Base-by-base conservation (phyloP, 2,329 filamentous ascomycete species). In the Zasmidium angulare region DNA sequence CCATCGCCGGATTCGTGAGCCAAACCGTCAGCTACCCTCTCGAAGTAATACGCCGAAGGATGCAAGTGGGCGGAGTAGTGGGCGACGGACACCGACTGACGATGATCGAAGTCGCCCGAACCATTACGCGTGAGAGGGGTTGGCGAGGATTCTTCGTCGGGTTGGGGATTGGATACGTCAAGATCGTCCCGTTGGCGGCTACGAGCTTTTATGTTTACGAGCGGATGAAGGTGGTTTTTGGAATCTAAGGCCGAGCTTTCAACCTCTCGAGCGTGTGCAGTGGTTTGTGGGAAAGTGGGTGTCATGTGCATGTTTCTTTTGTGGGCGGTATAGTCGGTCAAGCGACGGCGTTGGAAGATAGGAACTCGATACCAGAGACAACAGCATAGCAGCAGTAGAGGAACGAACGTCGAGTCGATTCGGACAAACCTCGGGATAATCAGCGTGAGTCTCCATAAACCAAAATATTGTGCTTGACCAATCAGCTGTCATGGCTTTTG, bases 61-160 rank as follows among this genome's bases (percentile, higher is more conserved):
- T 99, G 93, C 95, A 99, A 74, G 95, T 99, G 14, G 90, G 91
- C 50, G 95, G 93, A 11, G 93, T 93, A 0, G 91, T 98, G 0
- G 95, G 95, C 1, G 93, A 98, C 72, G 93, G 93, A 0, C 90
- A 86, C 68, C 81, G 90, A 49, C 76, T 96, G 49, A 82, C 86
- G 53, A 90, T 99, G 64, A 78, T 79, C 17, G 93, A 98, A 77
- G 96, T 93, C 1, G 87, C 87, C 2, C 78, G 77, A 64, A 83
- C 86, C 72, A 95, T 99, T 63, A 86, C 86, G 66, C 78, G 82
- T 49, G 91, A 97, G 76, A 83, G 82, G 58, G 95, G 95, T 0
- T 76, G 88, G 60, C 82, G 84, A 53, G 95, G 95, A 0, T 98
- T 96, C 78, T 99, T 91, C 75, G 88, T 98, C 11, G 95, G 95